Evolutionary conservation across 2,329 filamentous ascomycete species (phyloP), one percentile per base, ranked within the genome.

Genomic region (Dactylonectria estremocensis): DNA sequence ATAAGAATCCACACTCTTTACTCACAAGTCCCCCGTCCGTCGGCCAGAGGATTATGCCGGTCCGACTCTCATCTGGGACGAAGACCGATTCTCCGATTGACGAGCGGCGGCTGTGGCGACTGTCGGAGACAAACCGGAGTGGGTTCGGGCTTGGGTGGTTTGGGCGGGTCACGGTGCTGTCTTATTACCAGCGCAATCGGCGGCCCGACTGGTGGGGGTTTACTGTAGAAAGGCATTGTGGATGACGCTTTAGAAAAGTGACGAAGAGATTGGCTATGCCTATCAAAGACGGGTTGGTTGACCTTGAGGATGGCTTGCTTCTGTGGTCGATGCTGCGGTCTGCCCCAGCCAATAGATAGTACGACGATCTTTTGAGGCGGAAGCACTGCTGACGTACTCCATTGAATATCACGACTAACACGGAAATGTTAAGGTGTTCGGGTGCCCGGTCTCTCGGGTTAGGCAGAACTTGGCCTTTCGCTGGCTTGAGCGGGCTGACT

Each of bases 161-260:
- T 28, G 22, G 22, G 56, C 54, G 56, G 57, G 48, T 40, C 59
- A 40, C 10, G 11, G 20, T 18, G 60, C 43, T 49, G 18, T 49
- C 60, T 50, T 52, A 61, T 60, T 50, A 35, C 28, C 37, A 40
- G 63, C 63, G 63, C 57, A 58, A 61, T 66, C 57, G 52, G 57
- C 63, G 57, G 63, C 52, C 63, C 14, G 52, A n/a, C 53, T 24
- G 40, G 45, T 33, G 16, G 50, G 48, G 46, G 48, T 16, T 2
- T 28, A n/a, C n/a, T n/a, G n/a, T n/a, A 33, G 31, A 55, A 22
- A 24, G 33, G 22, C 48, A 49, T 54, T 35, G 16, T n/a, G 16
- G 31, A n/a, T 35, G 46, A 45, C 16, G 8, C 24, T 28, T 10
- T 64, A 52, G 43, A 18, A 16, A 50, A n/a, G 16, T 5, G 37